Evolutionary conservation across 139 green algal species (phyloP), one percentile per base, ranked within the genome.

Genomic region (Nannochloris sp.): DNA sequence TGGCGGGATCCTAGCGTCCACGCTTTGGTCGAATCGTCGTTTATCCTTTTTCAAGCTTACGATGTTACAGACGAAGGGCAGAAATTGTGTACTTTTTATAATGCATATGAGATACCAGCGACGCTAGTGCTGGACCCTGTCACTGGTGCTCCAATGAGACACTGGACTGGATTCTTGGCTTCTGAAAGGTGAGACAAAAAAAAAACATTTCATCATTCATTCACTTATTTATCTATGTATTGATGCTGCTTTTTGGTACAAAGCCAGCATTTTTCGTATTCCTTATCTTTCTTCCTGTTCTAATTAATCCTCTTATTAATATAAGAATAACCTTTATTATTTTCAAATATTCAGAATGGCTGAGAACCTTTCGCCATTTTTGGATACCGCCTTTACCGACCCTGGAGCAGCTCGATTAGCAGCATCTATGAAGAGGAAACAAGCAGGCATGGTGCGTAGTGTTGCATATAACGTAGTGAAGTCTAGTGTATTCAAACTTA

Each of bases 351-450:
- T 27, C 57, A 81, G 79, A 46, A 64, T 92, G 56, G 59, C 82
- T 7, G 86, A 91, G 65, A 79, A 92, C 30, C 72, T 96, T 61
- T 68, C 94, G 59, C 89, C 87, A 0, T 96, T 92, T 65, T 76
- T 95, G 81, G 89, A 96, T 42, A 60, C 70, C 48, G 65, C 65
- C 4, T 80, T 85, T 35, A 57, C 81, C 24, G 81, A 92, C 70
- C 77, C 79, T 4, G 68, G 54, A 4, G 84, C 85, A 0, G 23
- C 66, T 24, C 34, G 24, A 3, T 62, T 89, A 32, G 77, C 80
- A 9, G 63, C 39, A 3, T 55, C 46, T 14, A 37, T 67, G 31
- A 81, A 69, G 60, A 77, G 59, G 34, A 64, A 19, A 47, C 71
- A 25, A 65, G 71, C 55, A 54, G 31, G 42, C 25, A 7, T 14